Evolutionary conservation across 192 early-diverging fungal species (phyloP), one percentile per base, ranked within the genome.

Genomic region (Backusella mclennaniae): DNA sequence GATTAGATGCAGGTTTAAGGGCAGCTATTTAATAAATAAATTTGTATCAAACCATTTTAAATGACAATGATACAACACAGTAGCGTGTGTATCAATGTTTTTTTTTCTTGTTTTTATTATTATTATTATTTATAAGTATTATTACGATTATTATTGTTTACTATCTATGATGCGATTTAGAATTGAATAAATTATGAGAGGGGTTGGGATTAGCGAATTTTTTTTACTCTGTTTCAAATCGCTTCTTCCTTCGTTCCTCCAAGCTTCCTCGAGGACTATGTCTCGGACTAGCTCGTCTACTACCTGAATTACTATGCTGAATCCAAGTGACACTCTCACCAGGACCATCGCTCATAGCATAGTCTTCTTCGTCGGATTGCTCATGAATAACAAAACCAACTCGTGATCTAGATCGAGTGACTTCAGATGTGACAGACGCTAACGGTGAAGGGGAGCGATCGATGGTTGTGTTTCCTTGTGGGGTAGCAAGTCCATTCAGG

Each of bases 321-420:
- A 66, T 23, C 69, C 59, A 66, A 38, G 67, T 21, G n/a, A 36
- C 17, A 4, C 12, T 26, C 19, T n/a, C n/a, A 1, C 26, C 6
- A 5, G 77, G 26, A 0, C 67, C 56, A 41, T 56, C 52, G 38
- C 52, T 66, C 35, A 72, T 63, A 1, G 52, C 67, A 38, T 76
- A 76, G 3, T 80, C 79, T 41, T 80, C 79, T 53, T 80, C 79
- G 35, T 80, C 79, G 0, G 75, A 76, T 6, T n/a, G 38, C 38
- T 80, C 79, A 31, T 80, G 74, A 29, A 80, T 80, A 38, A 75
- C 66, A 56, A 80, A 80, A 2, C 79, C 76, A 66, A 80, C 59
- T 0, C 79, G 75, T 29, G 79, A 80, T 67, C 69, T 39, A 2
- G 79, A 73, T 21, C 69, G 67, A 1, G 41, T 52, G 53, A 76